Conservation (phyloP, 305 asterid genomes). For the Fraxinus latifolia region DNA sequence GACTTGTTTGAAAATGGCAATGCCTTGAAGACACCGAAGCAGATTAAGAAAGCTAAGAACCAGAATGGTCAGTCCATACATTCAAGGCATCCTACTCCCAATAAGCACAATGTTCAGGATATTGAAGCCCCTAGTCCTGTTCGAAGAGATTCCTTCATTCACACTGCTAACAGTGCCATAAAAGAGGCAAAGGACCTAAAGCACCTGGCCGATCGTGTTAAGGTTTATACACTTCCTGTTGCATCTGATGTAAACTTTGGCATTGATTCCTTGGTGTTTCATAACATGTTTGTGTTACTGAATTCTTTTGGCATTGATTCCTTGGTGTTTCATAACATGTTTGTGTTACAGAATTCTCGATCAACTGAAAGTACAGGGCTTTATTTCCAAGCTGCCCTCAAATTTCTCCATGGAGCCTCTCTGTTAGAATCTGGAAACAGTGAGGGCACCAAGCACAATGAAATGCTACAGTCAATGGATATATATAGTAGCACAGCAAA, state of each 20-base stretch:
- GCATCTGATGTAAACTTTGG: conserved; percentile 12
- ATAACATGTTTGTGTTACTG: conserved; percentile 42
- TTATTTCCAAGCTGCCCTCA: conserved; percentile 93
- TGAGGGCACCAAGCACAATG: conserved; percentile 65
- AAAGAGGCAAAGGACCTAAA: conserved; percentile 94
- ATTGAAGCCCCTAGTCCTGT: conserved; percentile 66
- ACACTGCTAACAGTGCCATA: conserved; percentile 70
- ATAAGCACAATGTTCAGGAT: conserved; percentile 52
- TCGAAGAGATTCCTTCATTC: conserved; percentile 76
- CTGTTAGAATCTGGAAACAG: conserved; percentile 68
- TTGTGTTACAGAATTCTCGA: conserved; percentile 63
- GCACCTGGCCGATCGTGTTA: conserved; percentile 89
- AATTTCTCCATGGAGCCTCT: conserved; percentile 95
- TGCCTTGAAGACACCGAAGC: conserved; percentile 32
- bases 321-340: conserved; percentile 19
- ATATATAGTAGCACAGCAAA: conserved; percentile 93
- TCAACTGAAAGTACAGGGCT: conserved; percentile 68
- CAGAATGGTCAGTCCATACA: conserved; percentile 29
- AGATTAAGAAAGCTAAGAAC: conserved; percentile 42
- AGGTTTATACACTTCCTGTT: conserved; percentile 40
- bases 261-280: conserved; percentile 19
- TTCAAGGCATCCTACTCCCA: conserved; percentile 47
- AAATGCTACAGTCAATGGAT: conserved; percentile 62
- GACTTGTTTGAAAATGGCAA: conserved; percentile 42
- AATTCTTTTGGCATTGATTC: conserved; percentile 34